Evolutionary conservation across 805 yeast genomes (phyloP).

Genomic region (Yamadazyma insecticola): DNA sequence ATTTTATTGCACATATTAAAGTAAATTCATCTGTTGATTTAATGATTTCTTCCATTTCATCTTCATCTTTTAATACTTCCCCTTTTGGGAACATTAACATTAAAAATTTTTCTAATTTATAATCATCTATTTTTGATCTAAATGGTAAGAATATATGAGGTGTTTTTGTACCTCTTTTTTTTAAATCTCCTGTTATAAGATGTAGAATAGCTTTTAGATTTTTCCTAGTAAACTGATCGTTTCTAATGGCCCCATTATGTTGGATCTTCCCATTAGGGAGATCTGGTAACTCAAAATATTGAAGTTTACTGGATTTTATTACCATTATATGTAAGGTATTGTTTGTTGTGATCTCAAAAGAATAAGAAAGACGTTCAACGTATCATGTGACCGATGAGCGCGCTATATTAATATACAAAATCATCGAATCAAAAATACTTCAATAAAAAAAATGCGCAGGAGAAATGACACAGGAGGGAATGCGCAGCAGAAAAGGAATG

Average conservation of each 20-base stretch:
- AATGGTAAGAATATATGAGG: slow-evolving; percentile 77
- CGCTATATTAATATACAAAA: too few species aligned
- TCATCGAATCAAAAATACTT: too few species aligned
- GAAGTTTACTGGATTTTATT: slow-evolving; percentile 7
- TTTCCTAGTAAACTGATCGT: slow-evolving; percentile 52
- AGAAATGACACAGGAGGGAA: too few species aligned
- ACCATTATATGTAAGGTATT: too few species aligned
- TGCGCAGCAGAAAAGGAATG: too few species aligned
- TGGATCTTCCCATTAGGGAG: slow-evolving; percentile 12
- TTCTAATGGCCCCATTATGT: slow-evolving; percentile 8
- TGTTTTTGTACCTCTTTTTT: slow-evolving; percentile 62
- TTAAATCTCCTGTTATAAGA: slow-evolving; percentile 66
- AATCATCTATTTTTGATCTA: slow-evolving; percentile 63
- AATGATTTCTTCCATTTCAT: slow-evolving; percentile 30
- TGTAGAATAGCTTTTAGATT: slow-evolving; percentile 67
- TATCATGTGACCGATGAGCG: too few species aligned
- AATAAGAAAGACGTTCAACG: too few species aligned
- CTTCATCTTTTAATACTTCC: slow-evolving; percentile 25
- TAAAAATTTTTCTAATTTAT: slow-evolving; percentile 53
- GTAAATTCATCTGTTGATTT: slow-evolving; percentile 58
- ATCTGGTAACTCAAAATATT: slow-evolving; percentile 20
- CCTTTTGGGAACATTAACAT: slow-evolving; percentile 58
- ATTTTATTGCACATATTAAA: slow-evolving; percentile 68
- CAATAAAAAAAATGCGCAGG: too few species aligned
- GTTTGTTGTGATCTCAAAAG: too few species aligned